These are phyloP conservation scores for Fusarium sp. DNA, from an alignment of 2,329 filamentous ascomycete species.

Conservation along the genomic window DNA sequence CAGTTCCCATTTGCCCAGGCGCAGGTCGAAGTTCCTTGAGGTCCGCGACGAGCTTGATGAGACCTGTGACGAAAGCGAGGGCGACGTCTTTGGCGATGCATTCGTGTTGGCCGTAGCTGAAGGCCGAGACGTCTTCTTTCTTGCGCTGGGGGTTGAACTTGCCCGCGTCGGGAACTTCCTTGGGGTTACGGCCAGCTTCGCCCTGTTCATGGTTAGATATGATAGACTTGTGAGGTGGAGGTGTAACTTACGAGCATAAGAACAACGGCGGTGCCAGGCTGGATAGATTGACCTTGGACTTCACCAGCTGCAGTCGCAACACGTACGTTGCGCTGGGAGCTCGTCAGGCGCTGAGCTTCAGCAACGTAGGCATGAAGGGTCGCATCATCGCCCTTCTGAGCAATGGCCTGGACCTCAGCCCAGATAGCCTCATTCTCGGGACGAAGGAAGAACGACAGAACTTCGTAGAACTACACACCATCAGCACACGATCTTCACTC, in stretches of 20 bases:
- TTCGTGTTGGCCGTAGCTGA: constrained; percentile 60
- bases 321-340: constrained; percentile 54
- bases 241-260: constrained; percentile 53
- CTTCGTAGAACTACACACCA: constrained; percentile 56
- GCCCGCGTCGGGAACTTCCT: constrained; percentile 52
- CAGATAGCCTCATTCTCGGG: constrained; percentile 56
- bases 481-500: neutral
- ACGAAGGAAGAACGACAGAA: constrained; percentile 56
- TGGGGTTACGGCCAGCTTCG: constrained; percentile 53
- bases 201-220: constrained; percentile 48
- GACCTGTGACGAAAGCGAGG: constrained; percentile 54
- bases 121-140: constrained; percentile 55
- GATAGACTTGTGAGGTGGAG: accelerated
- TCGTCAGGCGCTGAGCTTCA: constrained; percentile 57
- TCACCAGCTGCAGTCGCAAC: constrained; percentile 49
- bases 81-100: constrained; percentile 58
- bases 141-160: constrained; percentile 59
- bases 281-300: constrained; percentile 54
- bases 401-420: constrained; percentile 56
- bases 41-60: constrained; percentile 57
- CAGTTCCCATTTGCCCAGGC: constrained; percentile 57
- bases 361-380: constrained; percentile 52
- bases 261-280: constrained; percentile 56
- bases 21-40: constrained; percentile 60
- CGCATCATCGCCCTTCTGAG: constrained; percentile 50